Base-by-base conservation (phyloP, 345 rosid species). In the Eucalyptus urophylla region DNA sequence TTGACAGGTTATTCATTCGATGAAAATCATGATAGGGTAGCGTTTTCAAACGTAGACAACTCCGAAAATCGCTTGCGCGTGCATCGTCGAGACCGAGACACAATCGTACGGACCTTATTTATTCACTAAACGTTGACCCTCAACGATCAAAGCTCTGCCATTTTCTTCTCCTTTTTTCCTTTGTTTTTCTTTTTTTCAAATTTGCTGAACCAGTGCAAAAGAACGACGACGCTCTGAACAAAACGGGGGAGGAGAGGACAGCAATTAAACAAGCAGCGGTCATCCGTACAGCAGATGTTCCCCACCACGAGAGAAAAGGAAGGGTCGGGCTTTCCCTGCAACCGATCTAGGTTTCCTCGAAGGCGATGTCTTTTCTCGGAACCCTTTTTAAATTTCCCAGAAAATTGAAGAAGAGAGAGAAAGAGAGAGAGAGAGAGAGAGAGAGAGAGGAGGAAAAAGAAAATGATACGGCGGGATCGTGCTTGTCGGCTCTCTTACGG, bases 401-500 rank as follows among this genome's bases (percentile, higher is more conserved):
- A 76, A 76, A 76, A 40, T 76, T 76, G 11, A 69, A 62, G 37
- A 65, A 19, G 37, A 29, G 19, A 29, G 0, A 69, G 43, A 69
- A 4, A 37, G 13, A 69, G 21, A 10, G 83, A 65, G 37, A 29
- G 19, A 29, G 0, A 69, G 43, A 69, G 7, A 37, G 13, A 69
- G 21, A 10, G 83, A 76, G 76, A 65, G 45, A 10, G 24, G 3
- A n/a, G 45, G 54, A 67, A 72, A 93, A 88, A 87, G 89, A 86
- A 90, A 93, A 90, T 40, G 92, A 91, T 90, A 58, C 92, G 88
- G 89, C 91, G 91, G 91, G 93, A 92, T 92, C 90, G 89, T 89
- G 91, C 89, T 90, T 91, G 95, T 93, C 92, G 93, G 91, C 33
- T 54, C 50, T 53, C 69, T 89, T 88, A 50, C 33, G 17, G 33